Evolutionary conservation across 306 rosid genomes (phyloP).

Genomic region (Arachis stenosperma): DNA sequence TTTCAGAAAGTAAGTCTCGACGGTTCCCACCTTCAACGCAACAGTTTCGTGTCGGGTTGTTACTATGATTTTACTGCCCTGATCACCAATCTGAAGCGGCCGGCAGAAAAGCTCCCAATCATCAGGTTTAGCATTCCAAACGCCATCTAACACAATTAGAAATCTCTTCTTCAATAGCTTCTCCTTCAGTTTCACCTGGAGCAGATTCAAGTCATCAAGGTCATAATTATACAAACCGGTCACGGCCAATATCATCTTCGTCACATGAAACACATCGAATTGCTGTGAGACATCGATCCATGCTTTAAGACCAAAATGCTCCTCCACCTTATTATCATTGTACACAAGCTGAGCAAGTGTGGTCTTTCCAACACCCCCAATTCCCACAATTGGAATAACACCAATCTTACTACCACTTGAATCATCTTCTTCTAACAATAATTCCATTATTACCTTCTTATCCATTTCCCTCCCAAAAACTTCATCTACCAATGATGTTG

Average conservation of each 20-base stretch:
- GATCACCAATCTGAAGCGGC: constrained; percentile 14
- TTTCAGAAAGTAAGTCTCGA: not conserved
- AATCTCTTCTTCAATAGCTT: constrained; percentile 19
- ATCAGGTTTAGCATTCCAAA: constrained; percentile 20
- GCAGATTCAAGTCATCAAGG: constrained; percentile 18
- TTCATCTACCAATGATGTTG: constrained; percentile 21
- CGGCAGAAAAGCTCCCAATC: constrained; percentile 13
- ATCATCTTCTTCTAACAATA: not conserved
- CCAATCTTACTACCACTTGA: not conserved
- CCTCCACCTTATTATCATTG: constrained; percentile 22
- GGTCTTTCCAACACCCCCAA: constrained; percentile 39
- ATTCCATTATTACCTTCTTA: not conserved
- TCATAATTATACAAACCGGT: not conserved
- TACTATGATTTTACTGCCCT: constrained; percentile 22
- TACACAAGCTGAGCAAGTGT: constrained; percentile 35
- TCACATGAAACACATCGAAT: constrained; percentile 25
- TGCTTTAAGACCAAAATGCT: constrained; percentile 19
- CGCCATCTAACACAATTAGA: constrained; percentile 32
- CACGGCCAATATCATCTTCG: constrained; percentile 14
- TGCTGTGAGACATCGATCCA: constrained; percentile 32
- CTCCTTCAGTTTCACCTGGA: constrained; percentile 30
- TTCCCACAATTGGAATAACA: constrained; percentile 8
- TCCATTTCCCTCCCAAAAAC: not conserved
- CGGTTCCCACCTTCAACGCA: constrained; percentile 4
- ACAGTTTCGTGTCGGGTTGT: constrained; percentile 15